Evolutionary conservation across 2,329 filamentous ascomycete species (phyloP).

Genomic region (Ceratocystis lukuohia): DNA sequence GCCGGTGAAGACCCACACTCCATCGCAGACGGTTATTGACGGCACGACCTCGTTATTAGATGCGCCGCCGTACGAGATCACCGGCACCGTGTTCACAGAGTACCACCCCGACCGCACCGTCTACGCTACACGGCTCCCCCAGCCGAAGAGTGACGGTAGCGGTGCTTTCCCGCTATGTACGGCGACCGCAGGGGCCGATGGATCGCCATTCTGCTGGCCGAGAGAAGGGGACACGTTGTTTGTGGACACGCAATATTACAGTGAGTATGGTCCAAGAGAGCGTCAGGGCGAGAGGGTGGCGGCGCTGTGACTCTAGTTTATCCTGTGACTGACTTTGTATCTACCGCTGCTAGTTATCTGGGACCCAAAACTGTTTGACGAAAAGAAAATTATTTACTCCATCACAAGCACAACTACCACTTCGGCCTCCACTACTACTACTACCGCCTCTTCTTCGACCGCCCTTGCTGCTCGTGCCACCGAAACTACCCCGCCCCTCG

Average conservation of each 20-base stretch:
- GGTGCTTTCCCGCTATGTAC: slow-evolving; percentile 34
- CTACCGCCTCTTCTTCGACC: background rate
- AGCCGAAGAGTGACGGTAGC: slow-evolving; percentile 30
- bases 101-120: slow-evolving; percentile 30
- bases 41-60: slow-evolving; percentile 31
- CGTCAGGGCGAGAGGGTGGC: no score
- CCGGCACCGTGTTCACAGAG: slow-evolving; percentile 32
- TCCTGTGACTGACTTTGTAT: background rate
- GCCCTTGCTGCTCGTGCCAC: background rate
- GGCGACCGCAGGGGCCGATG: slow-evolving; percentile 37
- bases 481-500: background rate
- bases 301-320: no score
- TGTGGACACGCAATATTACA: slow-evolving; percentile 37
- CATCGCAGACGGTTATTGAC: slow-evolving; percentile 33
- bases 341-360: slow-evolving; percentile 36
- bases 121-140: slow-evolving; percentile 34
- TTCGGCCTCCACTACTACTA: background rate
- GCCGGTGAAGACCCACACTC: slow-evolving; percentile 36
- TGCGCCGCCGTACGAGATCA: slow-evolving; percentile 35
- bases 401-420: slow-evolving; percentile 8
- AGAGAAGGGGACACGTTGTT: slow-evolving; percentile 32
- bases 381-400: slow-evolving; percentile 27
- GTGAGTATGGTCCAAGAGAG: slow-evolving; percentile 26
- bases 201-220: slow-evolving; percentile 41
- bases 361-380: slow-evolving; percentile 40